phyloP scores from a whole-genome alignment of 768 basidiomycete species.

The Suillus occidentalis region DNA sequence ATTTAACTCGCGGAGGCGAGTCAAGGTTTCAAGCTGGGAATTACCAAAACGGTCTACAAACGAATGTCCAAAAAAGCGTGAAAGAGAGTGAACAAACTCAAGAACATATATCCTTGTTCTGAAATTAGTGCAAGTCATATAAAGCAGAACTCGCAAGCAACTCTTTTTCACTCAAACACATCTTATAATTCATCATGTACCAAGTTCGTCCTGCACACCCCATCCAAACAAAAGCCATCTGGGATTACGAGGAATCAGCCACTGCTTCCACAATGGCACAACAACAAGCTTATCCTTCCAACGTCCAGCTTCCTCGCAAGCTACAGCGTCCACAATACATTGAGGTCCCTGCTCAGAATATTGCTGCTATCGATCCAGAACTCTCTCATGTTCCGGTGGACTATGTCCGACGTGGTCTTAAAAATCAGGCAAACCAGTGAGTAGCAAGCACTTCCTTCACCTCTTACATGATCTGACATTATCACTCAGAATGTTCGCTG shows the following conservation, averaged over 20 bases:
- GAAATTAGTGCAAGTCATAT: conserved; percentile 27
- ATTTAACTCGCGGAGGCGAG: conserved; percentile 18
- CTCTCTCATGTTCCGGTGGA: conserved; percentile 56
- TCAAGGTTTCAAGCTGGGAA: conserved; percentile 6
- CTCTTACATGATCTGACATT: conserved; percentile 31
- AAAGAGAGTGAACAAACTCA: conserved; percentile 19
- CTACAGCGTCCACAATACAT: conserved; percentile 62
- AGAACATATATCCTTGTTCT: conserved; percentile 36
- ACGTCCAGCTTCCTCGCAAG: conserved; percentile 70
- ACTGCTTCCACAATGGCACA: conserved; percentile 23
- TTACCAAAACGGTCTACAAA: conserved; percentile 36
- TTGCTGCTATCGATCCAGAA: conserved; percentile 54
- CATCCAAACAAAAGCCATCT: conserved; percentile 37
- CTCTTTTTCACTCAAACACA: neutral
- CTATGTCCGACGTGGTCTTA: conserved; percentile 57
- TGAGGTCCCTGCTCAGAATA: conserved; percentile 55
- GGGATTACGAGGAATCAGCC: conserved; percentile 34
- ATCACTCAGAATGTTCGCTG: conserved; percentile 38
- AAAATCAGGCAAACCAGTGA: conserved; percentile 44
- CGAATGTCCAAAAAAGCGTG: conserved; percentile 34
- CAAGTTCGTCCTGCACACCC: conserved; percentile 36
- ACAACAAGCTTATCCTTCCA: conserved; percentile 30
- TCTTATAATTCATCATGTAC: conserved; percentile 22
- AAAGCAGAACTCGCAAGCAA: conserved; percentile 21
- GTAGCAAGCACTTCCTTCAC: conserved; percentile 17